Base-by-base conservation (phyloP, 1,284 basidiomycete species). In the Macrocybe sp. region DNA sequence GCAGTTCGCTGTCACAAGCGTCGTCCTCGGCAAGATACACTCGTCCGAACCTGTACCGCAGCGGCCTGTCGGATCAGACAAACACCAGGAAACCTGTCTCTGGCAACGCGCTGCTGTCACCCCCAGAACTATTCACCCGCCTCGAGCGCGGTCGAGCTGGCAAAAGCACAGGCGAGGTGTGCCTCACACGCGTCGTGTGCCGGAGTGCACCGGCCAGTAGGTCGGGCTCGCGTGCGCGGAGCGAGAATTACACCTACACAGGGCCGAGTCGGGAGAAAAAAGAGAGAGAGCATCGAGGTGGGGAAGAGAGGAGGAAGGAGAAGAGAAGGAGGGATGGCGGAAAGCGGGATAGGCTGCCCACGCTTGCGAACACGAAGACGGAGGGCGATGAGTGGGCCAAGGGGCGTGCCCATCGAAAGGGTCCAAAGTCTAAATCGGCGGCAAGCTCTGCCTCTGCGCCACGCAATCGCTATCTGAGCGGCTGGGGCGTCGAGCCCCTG, bases 121-220 rank as follows among this genome's bases (percentile, higher is more conserved):
- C 72, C 3, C 74, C 75, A 2, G 58, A 68, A 11, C 60, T 78
- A 16, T 73, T 73, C 36, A 60, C 59, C 10, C 64, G 63, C 48
- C 60, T 75, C 14, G 68, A 67, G 44, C 61, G 64, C 9, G 66
- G 66, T 10, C 63, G 72, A 36, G 63, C 74, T 2, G 59, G 59
- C 16, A 64, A 59, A 28, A 73, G 69, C 45, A 63, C 70, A 35
- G 68, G 75, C 4, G 65, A 74, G 41, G 79, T 85, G 8, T 70
- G 69, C 12, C 68, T 67, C 34, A 76, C 77, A 37, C 67, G 68
- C 22, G 83, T 85, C 11, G 65, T 79, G 36, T 86, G 84, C 59
- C 67, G 77, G 45, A 85, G 83, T 55, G 81, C 83, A 6, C 83
- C 84, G 2, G 67, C 67, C 5, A 78, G 74, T 47, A 67, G 78